Base-by-base conservation (phyloP, 2,329 filamentous ascomycete species). In the Penicillium sp. region DNA sequence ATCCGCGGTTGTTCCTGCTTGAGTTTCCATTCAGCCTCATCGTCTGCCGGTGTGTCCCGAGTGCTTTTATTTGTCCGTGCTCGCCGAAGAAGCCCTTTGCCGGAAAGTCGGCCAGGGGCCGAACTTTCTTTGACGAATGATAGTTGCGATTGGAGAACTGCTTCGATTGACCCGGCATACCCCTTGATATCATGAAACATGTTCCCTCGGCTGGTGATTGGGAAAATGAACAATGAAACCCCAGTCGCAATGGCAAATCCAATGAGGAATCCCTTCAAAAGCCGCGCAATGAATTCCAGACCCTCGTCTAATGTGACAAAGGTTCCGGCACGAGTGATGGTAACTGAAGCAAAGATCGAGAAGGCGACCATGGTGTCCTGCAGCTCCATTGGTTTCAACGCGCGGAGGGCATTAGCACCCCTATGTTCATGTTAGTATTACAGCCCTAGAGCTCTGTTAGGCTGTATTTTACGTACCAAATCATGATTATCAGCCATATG, bases 401-500 rank as follows among this genome's bases (percentile, higher is more conserved):
- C 86, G 47, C 87, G 82, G 21, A 90, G 55, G 1, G 81, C 72
- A 67, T 90, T 91, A 55, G 83, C 79, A 10, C 83, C 68, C 69
- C 69, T 72, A 16, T 7, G 18, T n/a, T 24, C n/a, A 13, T 24
- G 11, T 56, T 47, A 52, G 44, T 27, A 27, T 27, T 16, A 49
- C 9, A 16, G 40, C 36, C 9, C 13, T 40, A 8, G 29, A n/a
- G 2, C 5, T 5, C 3, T 42, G n/a, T 39, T 14, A 13, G 13
- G 8, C 27, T 36, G 13, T 4, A 34, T 24, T 1, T 7, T 2
- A 49, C 58, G 29, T 47, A 67, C 77, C 86, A 91, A 47, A 90
- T 87, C 69, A 84, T 83, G 56, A 84, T 80, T 64, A 91, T 85
- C 1, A 91, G 77, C 86, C 86, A 91, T 2, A 90, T 75, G 0